phyloP scores from a whole-genome alignment of 1,284 basidiomycete species.

The Kwoniella shivajii region DNA sequence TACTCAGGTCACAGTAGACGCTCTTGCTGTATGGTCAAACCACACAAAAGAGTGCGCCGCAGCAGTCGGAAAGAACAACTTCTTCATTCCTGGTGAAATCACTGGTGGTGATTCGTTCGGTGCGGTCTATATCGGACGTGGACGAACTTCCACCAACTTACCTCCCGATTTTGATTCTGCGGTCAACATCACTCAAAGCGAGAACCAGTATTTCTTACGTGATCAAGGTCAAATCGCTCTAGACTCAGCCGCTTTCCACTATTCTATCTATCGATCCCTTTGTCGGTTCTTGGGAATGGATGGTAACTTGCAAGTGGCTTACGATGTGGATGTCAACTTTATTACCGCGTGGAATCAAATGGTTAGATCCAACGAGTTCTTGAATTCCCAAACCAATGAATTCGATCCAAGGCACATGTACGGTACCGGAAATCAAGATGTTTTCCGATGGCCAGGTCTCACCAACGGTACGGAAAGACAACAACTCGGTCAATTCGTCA shows the following conservation, averaged over 20 bases:
- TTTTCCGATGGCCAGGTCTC: slow-evolving; percentile 86
- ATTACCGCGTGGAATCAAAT: slow-evolving; percentile 85
- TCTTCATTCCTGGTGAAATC: slow-evolving; percentile 86
- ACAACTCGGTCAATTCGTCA: slow-evolving; percentile 74
- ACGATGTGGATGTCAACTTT: slow-evolving; percentile 78
- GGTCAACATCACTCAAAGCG: slow-evolving; percentile 59
- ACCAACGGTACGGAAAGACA: slow-evolving; percentile 77
- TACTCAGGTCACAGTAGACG: slow-evolving; percentile 82
- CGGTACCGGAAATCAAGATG: slow-evolving; percentile 87
- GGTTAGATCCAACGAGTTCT: slow-evolving; percentile 80
- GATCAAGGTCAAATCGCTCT: slow-evolving; percentile 64
- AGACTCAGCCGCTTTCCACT: slow-evolving; percentile 83
- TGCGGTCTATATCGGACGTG: slow-evolving; percentile 80
- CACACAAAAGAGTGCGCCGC: slow-evolving; percentile 72
- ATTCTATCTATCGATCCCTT: slow-evolving; percentile 82
- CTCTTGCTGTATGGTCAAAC: slow-evolving; percentile 72
- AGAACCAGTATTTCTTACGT: slow-evolving; percentile 77
- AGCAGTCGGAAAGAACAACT: slow-evolving; percentile 74
- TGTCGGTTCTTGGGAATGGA: slow-evolving; percentile 88
- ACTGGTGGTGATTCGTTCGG: slow-evolving; percentile 92
- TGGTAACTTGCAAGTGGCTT: slow-evolving; percentile 83
- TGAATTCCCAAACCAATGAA: slow-evolving; percentile 67
- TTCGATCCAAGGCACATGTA: slow-evolving; percentile 85
- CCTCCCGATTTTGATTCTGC: slow-evolving; percentile 67
- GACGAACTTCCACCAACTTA: slow-evolving; percentile 66